phyloP scores from a whole-genome alignment of 148 eudicot species.

The Diospyros lotus region DNA sequence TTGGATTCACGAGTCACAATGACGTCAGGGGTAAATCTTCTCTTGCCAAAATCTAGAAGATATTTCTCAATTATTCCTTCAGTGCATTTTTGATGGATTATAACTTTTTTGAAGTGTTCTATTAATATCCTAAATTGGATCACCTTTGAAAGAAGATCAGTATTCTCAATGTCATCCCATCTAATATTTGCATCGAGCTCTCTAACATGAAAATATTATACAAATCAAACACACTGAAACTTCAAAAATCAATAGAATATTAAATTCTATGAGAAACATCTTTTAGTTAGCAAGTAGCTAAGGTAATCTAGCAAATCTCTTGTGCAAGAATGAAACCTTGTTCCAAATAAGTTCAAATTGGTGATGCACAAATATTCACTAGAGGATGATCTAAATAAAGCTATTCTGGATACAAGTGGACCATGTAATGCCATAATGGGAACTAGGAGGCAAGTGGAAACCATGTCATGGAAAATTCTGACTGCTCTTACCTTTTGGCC shows the following conservation, averaged over 20 bases:
- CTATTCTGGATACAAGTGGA: background rate
- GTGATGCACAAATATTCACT: background rate
- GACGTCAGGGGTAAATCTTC: conserved; percentile 80
- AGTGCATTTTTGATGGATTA: conserved; percentile 55
- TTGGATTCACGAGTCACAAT: conserved; percentile 60
- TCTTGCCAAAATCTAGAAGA: conserved; percentile 96
- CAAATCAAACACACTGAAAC: background rate
- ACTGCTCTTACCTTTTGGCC: background rate
- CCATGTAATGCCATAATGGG: background rate
- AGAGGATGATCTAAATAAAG: background rate
- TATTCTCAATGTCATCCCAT: conserved; percentile 92
- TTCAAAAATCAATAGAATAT: background rate
- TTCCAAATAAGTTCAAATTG: no score
- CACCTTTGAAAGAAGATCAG: conserved; percentile 38
- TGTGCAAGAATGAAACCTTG: no score
- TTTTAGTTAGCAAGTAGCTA: no score
- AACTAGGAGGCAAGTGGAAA: background rate
- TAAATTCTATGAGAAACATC: no score
- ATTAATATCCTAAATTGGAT: conserved; percentile 58
- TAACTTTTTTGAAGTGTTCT: conserved; percentile 77
- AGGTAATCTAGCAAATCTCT: no score
- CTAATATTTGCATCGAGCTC: conserved; percentile 74
- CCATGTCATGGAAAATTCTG: background rate
- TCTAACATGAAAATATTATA: conserved; percentile 50
- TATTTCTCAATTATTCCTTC: conserved; percentile 61